phyloP scores from a whole-genome alignment of 345 rosid genomes.

The Brassica napus region Da-Ae NC_063444.1:10903501-10904000 shows the following conservation, averaged over 20 bases:
- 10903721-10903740: not conserved
- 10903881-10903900: not conserved
- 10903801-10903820: too few relatives aligned
- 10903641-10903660: not conserved
- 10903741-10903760: not conserved
- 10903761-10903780: not conserved
- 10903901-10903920: not conserved
- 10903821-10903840: too few relatives aligned
- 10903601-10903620: not conserved
- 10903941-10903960: not conserved
- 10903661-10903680: not conserved
- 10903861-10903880: too few relatives aligned
- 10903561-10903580: too few relatives aligned
- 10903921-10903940: not conserved
- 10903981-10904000: not conserved
- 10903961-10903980: not conserved
- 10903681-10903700: too few relatives aligned
- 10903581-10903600: too few relatives aligned
- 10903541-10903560: too few relatives aligned
- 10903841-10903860: too few relatives aligned
- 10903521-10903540: too few relatives aligned
- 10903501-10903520: too few relatives aligned
- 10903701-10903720: not conserved
- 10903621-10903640: not conserved
- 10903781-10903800: not conserved